These are phyloP conservation scores for Cystobasidiaceae sp. DNA, from an alignment of 1,284 basidiomycete genomes.

Conservation along the genomic window DNA sequence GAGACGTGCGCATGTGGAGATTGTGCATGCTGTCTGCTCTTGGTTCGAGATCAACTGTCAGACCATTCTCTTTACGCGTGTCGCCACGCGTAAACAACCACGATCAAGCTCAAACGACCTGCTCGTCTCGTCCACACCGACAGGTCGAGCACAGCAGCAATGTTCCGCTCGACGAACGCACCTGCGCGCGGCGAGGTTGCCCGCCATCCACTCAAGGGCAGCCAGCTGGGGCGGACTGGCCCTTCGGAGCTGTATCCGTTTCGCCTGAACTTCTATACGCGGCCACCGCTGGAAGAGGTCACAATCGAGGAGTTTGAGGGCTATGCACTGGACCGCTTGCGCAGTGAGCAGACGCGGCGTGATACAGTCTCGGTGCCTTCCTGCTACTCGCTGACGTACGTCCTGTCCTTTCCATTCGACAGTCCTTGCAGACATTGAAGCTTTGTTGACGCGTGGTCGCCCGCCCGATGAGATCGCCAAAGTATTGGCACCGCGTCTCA, in stretches of 20 bases:
- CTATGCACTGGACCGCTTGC: slow-evolving; percentile 80
- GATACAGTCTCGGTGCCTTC: background rate
- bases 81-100: no score
- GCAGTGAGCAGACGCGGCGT: slow-evolving; percentile 45
- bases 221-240: background rate
- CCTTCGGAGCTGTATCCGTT: slow-evolving; percentile 54
- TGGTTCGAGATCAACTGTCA: no score
- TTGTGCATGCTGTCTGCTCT: no score
- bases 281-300: slow-evolving; percentile 80
- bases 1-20: no score
- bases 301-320: slow-evolving; percentile 95
- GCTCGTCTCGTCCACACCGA: no score
- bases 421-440: slow-evolving; percentile 91
- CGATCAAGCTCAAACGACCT: no score
- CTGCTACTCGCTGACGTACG: background rate
- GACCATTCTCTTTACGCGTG: no score
- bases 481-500: slow-evolving; percentile 58
- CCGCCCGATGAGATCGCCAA: slow-evolving; percentile 67
- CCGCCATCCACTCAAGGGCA: slow-evolving; percentile 10
- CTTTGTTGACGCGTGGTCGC: slow-evolving; percentile 77
- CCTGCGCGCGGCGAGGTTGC: slow-evolving; percentile 13
- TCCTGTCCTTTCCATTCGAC: background rate
- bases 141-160: no score
- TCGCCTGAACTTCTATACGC: slow-evolving; percentile 80
- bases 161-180: slow-evolving; percentile 20